Evolutionary conservation across 2,329 filamentous ascomycete genomes (phyloP).

Genomic region (Ceratocystis harringtonii): DNA sequence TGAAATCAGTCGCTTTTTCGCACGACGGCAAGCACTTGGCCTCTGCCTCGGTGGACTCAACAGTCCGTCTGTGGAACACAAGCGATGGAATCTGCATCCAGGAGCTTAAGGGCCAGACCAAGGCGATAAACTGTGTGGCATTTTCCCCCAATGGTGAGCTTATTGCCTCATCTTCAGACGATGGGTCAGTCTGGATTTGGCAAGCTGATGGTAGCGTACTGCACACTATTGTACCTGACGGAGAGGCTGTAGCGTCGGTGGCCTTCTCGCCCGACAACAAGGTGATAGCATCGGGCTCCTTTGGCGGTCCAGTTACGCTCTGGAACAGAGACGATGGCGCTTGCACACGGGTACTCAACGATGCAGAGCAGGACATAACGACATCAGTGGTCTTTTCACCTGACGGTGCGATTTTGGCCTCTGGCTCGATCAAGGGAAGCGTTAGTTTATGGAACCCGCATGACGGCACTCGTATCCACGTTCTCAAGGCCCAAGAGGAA

Average conservation of each 20-base stretch:
- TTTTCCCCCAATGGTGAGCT: constrained; percentile 4
- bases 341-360: not conserved
- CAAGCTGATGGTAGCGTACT: not conserved
- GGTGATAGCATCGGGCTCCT: constrained; percentile 5
- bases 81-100: not conserved
- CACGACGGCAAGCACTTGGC: not conserved
- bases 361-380: no score
- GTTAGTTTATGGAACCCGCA: not conserved
- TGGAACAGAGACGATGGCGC: not conserved
- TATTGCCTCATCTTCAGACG: not conserved
- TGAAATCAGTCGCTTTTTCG: constrained; percentile 12
- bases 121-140: not conserved
- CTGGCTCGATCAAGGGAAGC: not conserved
- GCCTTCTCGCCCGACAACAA: constrained; percentile 10
- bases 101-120: not conserved
- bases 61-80: not conserved
- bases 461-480: not conserved
- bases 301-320: constrained; percentile 11
- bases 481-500: not conserved
- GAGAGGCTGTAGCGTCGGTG: constrained; percentile 8
- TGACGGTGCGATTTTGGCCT: not conserved
- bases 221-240: not conserved
- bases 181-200: not conserved
- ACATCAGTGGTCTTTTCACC: not conserved
- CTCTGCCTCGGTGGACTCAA: not conserved